phyloP scores from a whole-genome alignment of 1,139 yeast genomes.

The Yamadazyma epiphylla region DNA sequence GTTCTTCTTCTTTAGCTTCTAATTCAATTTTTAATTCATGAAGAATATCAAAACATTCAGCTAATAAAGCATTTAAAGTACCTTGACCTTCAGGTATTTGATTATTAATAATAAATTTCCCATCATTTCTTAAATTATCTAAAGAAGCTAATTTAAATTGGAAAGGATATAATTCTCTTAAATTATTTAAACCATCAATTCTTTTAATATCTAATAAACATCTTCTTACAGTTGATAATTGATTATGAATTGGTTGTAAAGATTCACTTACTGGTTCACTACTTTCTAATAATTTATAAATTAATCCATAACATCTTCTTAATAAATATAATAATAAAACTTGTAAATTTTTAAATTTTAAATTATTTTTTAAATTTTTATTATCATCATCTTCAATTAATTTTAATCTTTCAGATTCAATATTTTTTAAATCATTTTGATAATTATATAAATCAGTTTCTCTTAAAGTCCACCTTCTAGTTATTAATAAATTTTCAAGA shows the following conservation, averaged over 20 bases:
- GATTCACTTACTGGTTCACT: constrained; percentile 95
- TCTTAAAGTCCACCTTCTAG: constrained; percentile 95
- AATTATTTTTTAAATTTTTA: constrained; percentile 8
- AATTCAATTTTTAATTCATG: constrained; percentile 88
- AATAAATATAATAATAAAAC: constrained; percentile 71
- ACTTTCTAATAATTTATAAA: constrained; percentile 83
- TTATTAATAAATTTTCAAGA: constrained; percentile 75
- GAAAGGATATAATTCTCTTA: constrained; percentile 89
- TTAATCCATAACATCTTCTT: constrained; percentile 84
- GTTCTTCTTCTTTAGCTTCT: constrained; percentile 59
- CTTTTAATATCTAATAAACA: constrained; percentile 86
- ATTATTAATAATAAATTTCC: constrained; percentile 82
- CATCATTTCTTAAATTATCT: constrained; percentile 83
- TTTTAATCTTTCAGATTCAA: constrained; percentile 65
- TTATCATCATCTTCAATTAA: constrained; percentile 10
- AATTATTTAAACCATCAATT: constrained; percentile 84
- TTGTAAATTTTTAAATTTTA: constrained; percentile 41
- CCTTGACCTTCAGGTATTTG: constrained; percentile 98
- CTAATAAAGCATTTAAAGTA: constrained; percentile 79
- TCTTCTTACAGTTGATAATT: constrained; percentile 82
- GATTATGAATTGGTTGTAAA: constrained; percentile 88
- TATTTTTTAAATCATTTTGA: constrained; percentile 66
- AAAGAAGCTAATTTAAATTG: constrained; percentile 90
- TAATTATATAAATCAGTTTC: constrained; percentile 88
- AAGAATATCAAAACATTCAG: constrained; percentile 90